These are phyloP conservation scores for Trichomonas tenax DNA, from an alignment of 208 protist genomes.

Conservation along the genomic window DNA sequence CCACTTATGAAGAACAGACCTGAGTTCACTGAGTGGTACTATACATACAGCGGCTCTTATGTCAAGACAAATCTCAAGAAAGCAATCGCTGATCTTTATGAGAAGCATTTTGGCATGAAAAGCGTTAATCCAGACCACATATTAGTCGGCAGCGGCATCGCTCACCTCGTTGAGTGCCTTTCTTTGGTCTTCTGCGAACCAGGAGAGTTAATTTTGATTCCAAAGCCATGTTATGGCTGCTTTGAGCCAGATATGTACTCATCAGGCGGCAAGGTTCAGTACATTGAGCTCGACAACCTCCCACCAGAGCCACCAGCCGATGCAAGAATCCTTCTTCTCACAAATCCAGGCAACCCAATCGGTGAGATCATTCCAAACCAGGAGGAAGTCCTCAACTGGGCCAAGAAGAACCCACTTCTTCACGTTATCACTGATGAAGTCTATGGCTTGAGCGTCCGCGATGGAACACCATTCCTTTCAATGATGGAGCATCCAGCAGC, in stretches of 20 bases:
- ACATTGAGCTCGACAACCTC: not conserved
- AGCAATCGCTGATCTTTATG: not conserved
- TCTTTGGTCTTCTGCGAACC: not conserved
- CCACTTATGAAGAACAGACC: not conserved
- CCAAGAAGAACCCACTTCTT: not conserved
- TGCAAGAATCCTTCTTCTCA: not conserved
- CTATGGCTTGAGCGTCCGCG: not conserved
- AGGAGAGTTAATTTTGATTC: not conserved
- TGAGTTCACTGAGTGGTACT: not conserved
- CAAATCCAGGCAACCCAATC: slow-evolving; percentile 15
- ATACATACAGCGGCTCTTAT: not conserved
- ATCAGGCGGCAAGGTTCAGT: not conserved
- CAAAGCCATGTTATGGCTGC: slow-evolving; percentile 7
- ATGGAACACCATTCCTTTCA: not conserved
- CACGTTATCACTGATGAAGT: slow-evolving; percentile 12
- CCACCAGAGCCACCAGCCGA: not conserved
- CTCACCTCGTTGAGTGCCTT: not conserved
- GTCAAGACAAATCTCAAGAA: not conserved
- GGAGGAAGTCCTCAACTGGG: not conserved
- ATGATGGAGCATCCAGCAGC: not conserved
- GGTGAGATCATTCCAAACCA: not conserved
- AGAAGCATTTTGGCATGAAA: not conserved
- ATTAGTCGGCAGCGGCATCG: not conserved
- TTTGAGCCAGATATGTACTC: not conserved
- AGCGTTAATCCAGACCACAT: not conserved